Evolutionary conservation across 192 early-diverging fungal genomes (phyloP).

Genomic region (Helicostylum pulchrum): DNA sequence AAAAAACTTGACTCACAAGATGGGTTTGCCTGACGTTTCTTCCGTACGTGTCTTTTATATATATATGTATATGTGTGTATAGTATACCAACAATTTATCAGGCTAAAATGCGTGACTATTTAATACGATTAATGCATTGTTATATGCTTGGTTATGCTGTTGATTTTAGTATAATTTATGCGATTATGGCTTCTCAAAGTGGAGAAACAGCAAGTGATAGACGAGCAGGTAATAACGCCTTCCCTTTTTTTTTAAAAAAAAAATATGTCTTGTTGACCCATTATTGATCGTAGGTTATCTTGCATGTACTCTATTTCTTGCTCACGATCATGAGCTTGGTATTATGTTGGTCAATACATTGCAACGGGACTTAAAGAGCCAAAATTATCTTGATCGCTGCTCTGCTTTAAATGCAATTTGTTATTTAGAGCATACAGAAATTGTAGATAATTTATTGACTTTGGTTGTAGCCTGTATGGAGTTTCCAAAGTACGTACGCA

Average conservation of each 20-base stretch:
- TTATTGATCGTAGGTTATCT: conserved; percentile 41
- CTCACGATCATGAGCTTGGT: conserved; percentile 46
- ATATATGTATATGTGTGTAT: background rate
- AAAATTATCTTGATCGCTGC: conserved; percentile 44
- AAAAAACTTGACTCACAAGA: conserved; percentile 14
- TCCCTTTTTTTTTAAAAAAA: too few relatives aligned
- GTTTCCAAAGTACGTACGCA: conserved; percentile 41
- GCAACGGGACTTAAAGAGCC: conserved; percentile 55
- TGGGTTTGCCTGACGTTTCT: conserved; percentile 30
- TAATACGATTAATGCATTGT: conserved; percentile 48
- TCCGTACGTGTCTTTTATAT: conserved; percentile 14
- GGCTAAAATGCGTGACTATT: conserved; percentile 50
- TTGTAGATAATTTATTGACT: conserved; percentile 38
- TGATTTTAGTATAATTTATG: conserved; percentile 54
- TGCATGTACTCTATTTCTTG: conserved; percentile 44
- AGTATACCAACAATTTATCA: conserved; percentile 10
- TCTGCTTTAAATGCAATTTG: conserved; percentile 48
- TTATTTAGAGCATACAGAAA: conserved; percentile 45
- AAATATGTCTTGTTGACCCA: background rate
- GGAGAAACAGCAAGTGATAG: conserved; percentile 46
- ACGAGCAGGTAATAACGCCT: conserved; percentile 38
- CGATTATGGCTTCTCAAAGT: conserved; percentile 52
- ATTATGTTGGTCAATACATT: conserved; percentile 58
- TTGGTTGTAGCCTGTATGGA: conserved; percentile 36
- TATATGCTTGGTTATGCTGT: conserved; percentile 55